These are phyloP conservation scores for Thermoascus crustaceus DNA, from an alignment of 2,329 filamentous ascomycete genomes.

Conservation along the genomic window DNA sequence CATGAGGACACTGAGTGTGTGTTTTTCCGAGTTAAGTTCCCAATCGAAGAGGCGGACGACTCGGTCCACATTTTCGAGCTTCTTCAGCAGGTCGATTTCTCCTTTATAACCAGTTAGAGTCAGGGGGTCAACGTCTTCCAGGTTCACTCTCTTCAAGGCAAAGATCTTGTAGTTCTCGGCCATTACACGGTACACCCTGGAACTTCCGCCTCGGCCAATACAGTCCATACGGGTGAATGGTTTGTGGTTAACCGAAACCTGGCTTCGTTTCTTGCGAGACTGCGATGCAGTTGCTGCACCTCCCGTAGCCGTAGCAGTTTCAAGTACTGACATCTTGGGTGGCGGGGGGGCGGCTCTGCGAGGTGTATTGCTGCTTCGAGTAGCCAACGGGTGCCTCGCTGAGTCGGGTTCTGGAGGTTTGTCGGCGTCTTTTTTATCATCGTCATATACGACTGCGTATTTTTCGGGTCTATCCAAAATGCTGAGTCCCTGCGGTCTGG, in stretches of 20 bases:
- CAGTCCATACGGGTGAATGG: conserved; percentile 83
- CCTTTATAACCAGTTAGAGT: conserved; percentile 84
- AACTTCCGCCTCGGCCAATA: conserved; percentile 85
- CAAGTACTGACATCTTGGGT: conserved; percentile 94
- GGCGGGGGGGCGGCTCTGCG: conserved; percentile 71
- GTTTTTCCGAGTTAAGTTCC: conserved; percentile 88
- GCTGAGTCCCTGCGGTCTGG: conserved; percentile 49
- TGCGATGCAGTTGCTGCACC: conserved; percentile 71
- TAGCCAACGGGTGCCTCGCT: conserved; percentile 41
- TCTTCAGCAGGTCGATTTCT: conserved; percentile 84
- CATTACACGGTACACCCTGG: conserved; percentile 91
- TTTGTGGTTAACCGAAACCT: conserved; percentile 83
- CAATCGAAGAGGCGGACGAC: conserved; percentile 88
- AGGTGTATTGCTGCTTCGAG: conserved; percentile 61
- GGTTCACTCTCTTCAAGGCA: conserved; percentile 83
- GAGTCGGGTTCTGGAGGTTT: conserved; percentile 39
- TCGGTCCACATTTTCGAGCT: conserved; percentile 73
- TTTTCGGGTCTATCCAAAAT: conserved; percentile 51
- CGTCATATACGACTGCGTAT: conserved; percentile 42
- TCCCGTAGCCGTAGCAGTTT: conserved; percentile 75
- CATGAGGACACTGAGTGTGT: conserved; percentile 86
- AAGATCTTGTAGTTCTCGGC: conserved; percentile 95
- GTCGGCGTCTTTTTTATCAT: conserved; percentile 36
- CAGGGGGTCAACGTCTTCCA: conserved; percentile 79
- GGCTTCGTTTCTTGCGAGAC: conserved; percentile 66